phyloP scores from a whole-genome alignment of 2,329 filamentous ascomycete species.

The Tolypocladium paradoxum region DNA sequence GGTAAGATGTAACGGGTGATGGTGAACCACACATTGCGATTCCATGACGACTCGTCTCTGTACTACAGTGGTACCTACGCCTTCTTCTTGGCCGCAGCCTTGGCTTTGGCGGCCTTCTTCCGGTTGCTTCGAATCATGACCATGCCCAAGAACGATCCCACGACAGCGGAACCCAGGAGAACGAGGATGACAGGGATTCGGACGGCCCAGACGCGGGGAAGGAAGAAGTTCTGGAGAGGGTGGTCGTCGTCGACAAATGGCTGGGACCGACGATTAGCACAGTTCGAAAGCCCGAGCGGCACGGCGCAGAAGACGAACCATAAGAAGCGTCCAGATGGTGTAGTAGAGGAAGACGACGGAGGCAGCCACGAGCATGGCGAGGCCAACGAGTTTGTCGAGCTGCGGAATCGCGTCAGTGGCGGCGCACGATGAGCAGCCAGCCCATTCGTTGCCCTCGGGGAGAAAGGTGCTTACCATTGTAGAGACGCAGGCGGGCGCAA shows the following conservation, averaged over 20 bases:
- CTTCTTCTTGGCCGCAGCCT: slow-evolving; percentile 80
- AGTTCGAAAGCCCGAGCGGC: neutral
- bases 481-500: slow-evolving; percentile 6
- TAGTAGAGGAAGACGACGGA: slow-evolving; percentile 71
- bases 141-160: slow-evolving; percentile 88
- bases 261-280: slow-evolving; percentile 32
- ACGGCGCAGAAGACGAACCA: slow-evolving; percentile 48
- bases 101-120: slow-evolving; percentile 93
- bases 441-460: neutral
- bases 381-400: slow-evolving; percentile 76
- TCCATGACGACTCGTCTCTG: neutral
- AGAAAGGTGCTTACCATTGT: slow-evolving; percentile 17
- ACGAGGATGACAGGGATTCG: slow-evolving; percentile 96
- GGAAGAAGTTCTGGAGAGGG: slow-evolving; percentile 88
- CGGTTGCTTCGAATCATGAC: slow-evolving; percentile 99
- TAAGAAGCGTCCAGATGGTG: slow-evolving; percentile 92
- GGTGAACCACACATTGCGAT: neutral
- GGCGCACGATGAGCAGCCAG: neutral
- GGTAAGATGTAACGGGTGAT: neutral
- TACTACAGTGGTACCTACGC: slow-evolving; percentile 35
- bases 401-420: slow-evolving; percentile 26
- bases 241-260: slow-evolving; percentile 96
- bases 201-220: slow-evolving; percentile 95
- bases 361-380: slow-evolving; percentile 58
- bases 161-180: slow-evolving; percentile 81